Evolutionary conservation across 805 yeast genomes (phyloP).

Genomic region (Hemisphaericaspora nanyangensis): DNA sequence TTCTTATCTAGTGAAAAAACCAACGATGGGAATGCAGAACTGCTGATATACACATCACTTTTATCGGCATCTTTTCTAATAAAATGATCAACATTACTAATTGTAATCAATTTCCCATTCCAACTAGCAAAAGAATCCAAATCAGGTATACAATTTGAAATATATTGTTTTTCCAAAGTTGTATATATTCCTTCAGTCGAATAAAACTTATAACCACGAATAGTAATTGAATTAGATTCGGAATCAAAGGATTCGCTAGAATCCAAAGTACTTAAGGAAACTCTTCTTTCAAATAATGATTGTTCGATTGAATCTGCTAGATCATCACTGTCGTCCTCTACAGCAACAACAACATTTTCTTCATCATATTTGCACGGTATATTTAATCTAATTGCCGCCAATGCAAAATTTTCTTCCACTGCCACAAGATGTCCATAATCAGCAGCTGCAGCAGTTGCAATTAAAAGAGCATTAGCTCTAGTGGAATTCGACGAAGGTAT

Average conservation of each 20-base stretch:
- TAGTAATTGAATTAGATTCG: not conserved
- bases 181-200: slow-evolving; percentile 13
- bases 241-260: not conserved
- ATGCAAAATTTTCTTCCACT: not conserved
- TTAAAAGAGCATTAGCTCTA: slow-evolving; percentile 21
- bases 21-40: slow-evolving; percentile 5
- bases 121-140: slow-evolving; percentile 39
- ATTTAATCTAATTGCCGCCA: not conserved
- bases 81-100: slow-evolving; percentile 17
- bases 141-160: slow-evolving; percentile 34
- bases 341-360: not conserved
- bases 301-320: not conserved
- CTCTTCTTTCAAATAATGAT: slow-evolving; percentile 9
- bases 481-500: slow-evolving; percentile 18
- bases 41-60: slow-evolving; percentile 12
- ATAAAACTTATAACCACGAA: slow-evolving; percentile 5
- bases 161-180: slow-evolving; percentile 32
- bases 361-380: not conserved
- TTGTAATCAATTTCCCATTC: slow-evolving; percentile 18
- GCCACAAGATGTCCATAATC: slow-evolving; percentile 1
- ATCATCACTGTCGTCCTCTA: not conserved
- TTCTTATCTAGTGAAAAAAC: slow-evolving; percentile 8
- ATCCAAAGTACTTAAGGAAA: slow-evolving; percentile 1
- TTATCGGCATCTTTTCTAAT: slow-evolving; percentile 1
- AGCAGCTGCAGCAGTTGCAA: slow-evolving; percentile 21